A percentile compares a stretch with the other conserved stretches of the same genome.
phyloP scores from a whole-genome alignment of 169 alveolate genomes.

The Plasmodium gonderi region DNA sequence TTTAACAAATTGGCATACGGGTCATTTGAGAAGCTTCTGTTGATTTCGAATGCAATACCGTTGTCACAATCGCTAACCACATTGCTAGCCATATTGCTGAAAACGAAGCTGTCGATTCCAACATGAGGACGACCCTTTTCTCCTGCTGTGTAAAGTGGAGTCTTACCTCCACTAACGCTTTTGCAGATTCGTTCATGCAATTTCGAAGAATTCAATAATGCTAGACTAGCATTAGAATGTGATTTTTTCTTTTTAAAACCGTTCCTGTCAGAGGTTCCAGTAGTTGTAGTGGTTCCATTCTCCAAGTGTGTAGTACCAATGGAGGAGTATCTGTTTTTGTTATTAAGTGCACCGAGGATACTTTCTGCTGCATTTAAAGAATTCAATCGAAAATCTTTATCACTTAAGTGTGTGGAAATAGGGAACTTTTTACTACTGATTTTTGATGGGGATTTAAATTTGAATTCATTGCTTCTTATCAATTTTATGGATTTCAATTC shows the following conservation, averaged over 20 bases:
- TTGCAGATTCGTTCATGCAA: conserved; percentile 21
- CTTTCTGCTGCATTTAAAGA: background rate
- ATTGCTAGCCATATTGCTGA: background rate
- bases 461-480: conserved; percentile 1
- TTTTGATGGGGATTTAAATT: conserved; percentile 12
- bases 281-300: conserved; percentile 3
- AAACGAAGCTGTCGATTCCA: background rate
- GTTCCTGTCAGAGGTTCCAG: background rate
- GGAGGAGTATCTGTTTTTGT: conserved; percentile 6
- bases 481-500: conserved; percentile 17
- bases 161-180: background rate
- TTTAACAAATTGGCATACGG: background rate
- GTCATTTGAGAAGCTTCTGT: background rate
- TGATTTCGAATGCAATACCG: background rate
- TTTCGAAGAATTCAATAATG: background rate
- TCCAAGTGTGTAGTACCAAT: conserved; percentile 1
- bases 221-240: background rate
- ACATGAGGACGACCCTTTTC: too few relatives aligned
- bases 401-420: background rate
- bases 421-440: background rate
- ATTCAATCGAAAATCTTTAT: background rate
- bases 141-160: too few relatives aligned
- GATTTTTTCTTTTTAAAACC: background rate
- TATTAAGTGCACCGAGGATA: background rate
- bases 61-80: background rate